Conservation (phyloP, 192 early-diverging fungal species). For the Coemansia sp. region DNA sequence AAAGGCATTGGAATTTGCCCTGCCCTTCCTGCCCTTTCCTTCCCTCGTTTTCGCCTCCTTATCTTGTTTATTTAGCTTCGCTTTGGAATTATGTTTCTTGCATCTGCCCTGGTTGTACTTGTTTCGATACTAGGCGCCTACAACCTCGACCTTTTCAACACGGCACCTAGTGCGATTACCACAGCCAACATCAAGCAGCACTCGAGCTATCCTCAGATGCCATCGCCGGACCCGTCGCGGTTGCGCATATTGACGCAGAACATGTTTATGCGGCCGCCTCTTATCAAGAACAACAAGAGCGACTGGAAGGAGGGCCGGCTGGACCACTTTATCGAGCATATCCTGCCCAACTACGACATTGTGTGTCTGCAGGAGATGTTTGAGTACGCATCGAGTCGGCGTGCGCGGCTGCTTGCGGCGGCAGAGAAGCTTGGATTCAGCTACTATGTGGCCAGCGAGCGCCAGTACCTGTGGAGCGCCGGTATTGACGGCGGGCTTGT, state of each 20-base stretch:
- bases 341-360: slow-evolving; percentile 73
- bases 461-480: slow-evolving; percentile 58
- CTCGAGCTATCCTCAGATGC: background rate
- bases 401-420: slow-evolving; percentile 56
- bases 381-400: slow-evolving; percentile 61
- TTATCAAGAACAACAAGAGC: slow-evolving; percentile 64
- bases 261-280: slow-evolving; percentile 70
- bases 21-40: background rate
- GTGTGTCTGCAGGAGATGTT: slow-evolving; percentile 81
- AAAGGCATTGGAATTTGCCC: too few relatives aligned
- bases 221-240: background rate
- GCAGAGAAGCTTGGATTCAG: slow-evolving; percentile 67
- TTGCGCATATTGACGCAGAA: slow-evolving; percentile 62
- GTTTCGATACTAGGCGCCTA: slow-evolving; percentile 37
- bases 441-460: slow-evolving; percentile 58
- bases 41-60: background rate
- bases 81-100: slow-evolving; percentile 19
- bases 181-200: background rate
- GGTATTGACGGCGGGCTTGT: slow-evolving; percentile 75
- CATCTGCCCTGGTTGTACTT: slow-evolving; percentile 18
- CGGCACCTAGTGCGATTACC: slow-evolving; percentile 18
- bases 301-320: slow-evolving; percentile 82
- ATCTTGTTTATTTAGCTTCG: slow-evolving; percentile 3
- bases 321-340: slow-evolving; percentile 60
- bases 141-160: slow-evolving; percentile 23